These are phyloP conservation scores for Coprinopsis cinerea DNA, from an alignment of 768 basidiomycete species.

Conservation along the genomic window DNA sequence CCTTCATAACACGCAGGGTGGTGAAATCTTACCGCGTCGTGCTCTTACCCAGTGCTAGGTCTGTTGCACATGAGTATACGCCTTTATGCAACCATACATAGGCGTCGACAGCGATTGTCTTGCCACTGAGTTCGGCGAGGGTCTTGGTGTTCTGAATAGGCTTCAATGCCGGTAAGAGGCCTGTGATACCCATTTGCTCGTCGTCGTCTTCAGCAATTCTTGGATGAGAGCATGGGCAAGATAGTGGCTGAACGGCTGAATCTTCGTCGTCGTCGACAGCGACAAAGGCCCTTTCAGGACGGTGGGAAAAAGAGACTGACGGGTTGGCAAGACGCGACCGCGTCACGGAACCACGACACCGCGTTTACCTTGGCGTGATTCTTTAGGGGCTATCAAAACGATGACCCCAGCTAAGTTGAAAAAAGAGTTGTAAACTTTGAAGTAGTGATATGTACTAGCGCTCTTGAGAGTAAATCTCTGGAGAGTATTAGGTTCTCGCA, in stretches of 20 bases:
- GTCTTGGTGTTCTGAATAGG: conserved; percentile 76
- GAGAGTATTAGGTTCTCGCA: too few species aligned
- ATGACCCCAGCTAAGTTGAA: too few species aligned
- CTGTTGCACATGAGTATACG: conserved; percentile 83
- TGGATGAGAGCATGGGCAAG: neutral
- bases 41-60: conserved; percentile 77
- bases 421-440: too few species aligned
- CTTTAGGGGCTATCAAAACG: too few species aligned
- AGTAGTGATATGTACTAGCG: too few species aligned
- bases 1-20: neutral
- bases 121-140: conserved; percentile 76
- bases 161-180: conserved; percentile 85
- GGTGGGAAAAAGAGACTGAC: neutral
- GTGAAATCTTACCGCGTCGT: conserved; percentile 67
- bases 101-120: conserved; percentile 88
- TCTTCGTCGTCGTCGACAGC: neutral
- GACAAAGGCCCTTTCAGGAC: conserved; percentile 1
- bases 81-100: conserved; percentile 95
- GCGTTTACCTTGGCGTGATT: neutral
- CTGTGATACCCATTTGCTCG: conserved; percentile 79
- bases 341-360: neutral
- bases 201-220: neutral
- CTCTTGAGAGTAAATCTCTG: too few species aligned
- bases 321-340: conserved; percentile 5
- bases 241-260: neutral